Evolutionary conservation across 1,139 yeast genomes (phyloP), one percentile per base, ranked within the genome.

Genomic region (Sugiyamaella japonica): DNA sequence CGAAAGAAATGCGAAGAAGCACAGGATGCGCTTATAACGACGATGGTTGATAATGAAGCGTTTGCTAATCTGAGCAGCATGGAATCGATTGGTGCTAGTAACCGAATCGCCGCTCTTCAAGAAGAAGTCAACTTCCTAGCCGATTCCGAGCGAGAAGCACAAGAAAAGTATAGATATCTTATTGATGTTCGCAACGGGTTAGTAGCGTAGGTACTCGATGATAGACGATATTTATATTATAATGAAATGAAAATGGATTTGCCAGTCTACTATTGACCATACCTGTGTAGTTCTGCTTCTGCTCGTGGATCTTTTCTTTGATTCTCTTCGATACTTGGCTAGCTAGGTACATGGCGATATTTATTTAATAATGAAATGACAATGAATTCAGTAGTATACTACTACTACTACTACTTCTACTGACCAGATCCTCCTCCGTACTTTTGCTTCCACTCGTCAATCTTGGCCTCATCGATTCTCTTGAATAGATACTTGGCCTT

Each of bases 311-410:
- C 78, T 87, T 86, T 66, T 89, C 96, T 63, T 93, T 98, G 63
- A 95, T 93, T 76, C 97, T 84, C 66, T 79, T 80, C 79, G 93
- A 93, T 74, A 93, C 79, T 73, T 93, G 90, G 73, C 88, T 89
- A 25, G 98, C 95, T 71, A n/a, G n/a, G n/a, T n/a, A n/a, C n/a
- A n/a, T n/a, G n/a, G n/a, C n/a, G n/a, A n/a, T n/a, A n/a, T 32
- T 32, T 7, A 10, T 32, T 32, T 7, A 28, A 6, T 37, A 37
- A 37, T 37, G 40, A 37, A 16, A 8, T 37, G 13, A 16, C 7
- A 28, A 29, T 20, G 7, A 44, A 42, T 17, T 20, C 25, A n/a
- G n/a, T n/a, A n/a, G 25, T 20, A 20, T 20, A 20, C 6, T 6
- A 29, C 13, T 25, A 43, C 25, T n/a, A n/a, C n/a, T n/a, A n/a